Percentiles rank a stretch among this genome's conserved stretches.
Conservation (phyloP, 768 basidiomycete genomes). For the Suillus luteus region DNA sequence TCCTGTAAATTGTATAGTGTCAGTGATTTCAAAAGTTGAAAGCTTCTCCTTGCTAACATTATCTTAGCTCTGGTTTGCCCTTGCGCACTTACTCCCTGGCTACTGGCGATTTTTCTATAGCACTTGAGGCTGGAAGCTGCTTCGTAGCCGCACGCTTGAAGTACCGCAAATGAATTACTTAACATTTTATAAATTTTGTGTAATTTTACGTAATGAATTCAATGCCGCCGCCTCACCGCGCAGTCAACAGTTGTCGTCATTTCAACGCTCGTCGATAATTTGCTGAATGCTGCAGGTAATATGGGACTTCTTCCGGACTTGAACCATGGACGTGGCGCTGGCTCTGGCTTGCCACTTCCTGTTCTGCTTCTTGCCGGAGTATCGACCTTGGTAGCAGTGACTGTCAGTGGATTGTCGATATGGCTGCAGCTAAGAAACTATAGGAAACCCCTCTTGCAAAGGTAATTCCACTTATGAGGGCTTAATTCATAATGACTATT, state of each 20-base stretch:
- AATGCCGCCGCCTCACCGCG: background rate
- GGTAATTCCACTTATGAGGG: constrained; percentile 42
- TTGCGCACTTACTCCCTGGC: constrained; percentile 13
- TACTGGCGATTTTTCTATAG: constrained; percentile 16
- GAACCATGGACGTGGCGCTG: constrained; percentile 45
- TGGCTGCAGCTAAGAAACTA: constrained; percentile 85
- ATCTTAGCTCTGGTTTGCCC: constrained; percentile 9
- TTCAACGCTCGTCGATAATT: background rate
- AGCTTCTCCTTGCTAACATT: background rate
- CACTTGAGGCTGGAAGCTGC: background rate
- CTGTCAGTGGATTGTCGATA: constrained; percentile 74
- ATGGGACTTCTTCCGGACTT: constrained; percentile 22
- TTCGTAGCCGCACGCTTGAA: too few relatives aligned
- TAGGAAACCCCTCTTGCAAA: constrained; percentile 75
- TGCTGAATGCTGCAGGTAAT: constrained; percentile 1
- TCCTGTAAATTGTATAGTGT: constrained; percentile 14
- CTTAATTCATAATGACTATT: constrained; percentile 4
- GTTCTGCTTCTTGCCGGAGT: constrained; percentile 66
- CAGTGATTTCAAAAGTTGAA: background rate
- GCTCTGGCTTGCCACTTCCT: constrained; percentile 56
- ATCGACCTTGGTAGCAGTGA: constrained; percentile 67
- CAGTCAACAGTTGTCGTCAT: background rate
- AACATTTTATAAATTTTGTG: background rate
- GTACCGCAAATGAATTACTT: too few relatives aligned
- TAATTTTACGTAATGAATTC: background rate